These are phyloP conservation scores for Funneliformis geosporum DNA, from an alignment of 192 early-diverging fungal species.

Conservation along the genomic window DNA sequence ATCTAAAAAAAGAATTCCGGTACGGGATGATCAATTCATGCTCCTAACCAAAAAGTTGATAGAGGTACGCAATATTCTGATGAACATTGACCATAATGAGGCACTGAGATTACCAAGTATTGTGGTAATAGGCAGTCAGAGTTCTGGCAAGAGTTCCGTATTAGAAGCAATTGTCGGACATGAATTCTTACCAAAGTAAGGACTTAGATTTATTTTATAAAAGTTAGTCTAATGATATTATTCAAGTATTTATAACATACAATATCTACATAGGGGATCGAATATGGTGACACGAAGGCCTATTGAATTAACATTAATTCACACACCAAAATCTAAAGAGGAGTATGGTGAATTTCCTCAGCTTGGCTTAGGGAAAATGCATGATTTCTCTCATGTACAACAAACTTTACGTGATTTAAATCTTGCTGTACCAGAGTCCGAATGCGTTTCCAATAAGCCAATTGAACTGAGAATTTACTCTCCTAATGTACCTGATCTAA, in stretches of 20 bases:
- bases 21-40: conserved; percentile 81
- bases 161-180: conserved; percentile 86
- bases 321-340: conserved; percentile 73
- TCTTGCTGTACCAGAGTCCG: conserved; percentile 88
- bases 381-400: conserved; percentile 88
- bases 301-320: conserved; percentile 81
- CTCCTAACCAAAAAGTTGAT: conserved; percentile 90
- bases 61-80: conserved; percentile 91
- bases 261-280: conserved; percentile 51
- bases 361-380: conserved; percentile 83
- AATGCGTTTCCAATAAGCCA: conserved; percentile 85
- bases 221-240: background rate
- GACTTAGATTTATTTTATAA: too few species aligned
- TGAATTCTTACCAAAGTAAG: conserved; percentile 82
- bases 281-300: conserved; percentile 87
- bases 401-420: conserved; percentile 94
- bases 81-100: conserved; percentile 76
- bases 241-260: background rate
- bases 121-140: conserved; percentile 84
- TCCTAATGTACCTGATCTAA: conserved; percentile 80
- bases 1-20: conserved; percentile 49
- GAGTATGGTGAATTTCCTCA: conserved; percentile 87
- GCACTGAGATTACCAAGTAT: conserved; percentile 86
- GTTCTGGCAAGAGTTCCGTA: conserved; percentile 85
- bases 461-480: conserved; percentile 86